These are phyloP conservation scores for Yarrowia galli DNA, from an alignment of 1,139 yeast genomes.

Conservation along the genomic window DNA sequence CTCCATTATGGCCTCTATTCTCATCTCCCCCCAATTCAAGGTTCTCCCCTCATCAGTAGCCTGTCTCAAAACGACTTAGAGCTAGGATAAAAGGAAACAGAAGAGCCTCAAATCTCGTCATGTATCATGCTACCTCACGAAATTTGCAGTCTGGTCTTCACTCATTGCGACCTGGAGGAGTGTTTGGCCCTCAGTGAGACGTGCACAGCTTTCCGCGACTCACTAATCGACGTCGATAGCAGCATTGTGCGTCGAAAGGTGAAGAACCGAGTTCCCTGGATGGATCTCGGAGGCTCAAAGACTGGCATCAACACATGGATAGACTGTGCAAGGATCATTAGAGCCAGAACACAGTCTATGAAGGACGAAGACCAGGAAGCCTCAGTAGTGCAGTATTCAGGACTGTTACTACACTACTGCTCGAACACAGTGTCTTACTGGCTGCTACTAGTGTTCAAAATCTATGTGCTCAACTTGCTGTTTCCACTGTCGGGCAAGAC, in stretches of 20 bases:
- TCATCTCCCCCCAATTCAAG: slow-evolving; percentile 5
- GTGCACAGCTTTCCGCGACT: slow-evolving; percentile 13
- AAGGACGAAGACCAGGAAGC: slow-evolving; percentile 19
- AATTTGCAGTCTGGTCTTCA: slow-evolving; percentile 21
- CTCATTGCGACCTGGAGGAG: slow-evolving; percentile 15
- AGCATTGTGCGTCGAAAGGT: slow-evolving; percentile 10
- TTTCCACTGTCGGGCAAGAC: background rate
- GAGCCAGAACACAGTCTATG: slow-evolving; percentile 7
- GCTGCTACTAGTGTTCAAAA: slow-evolving; percentile 4
- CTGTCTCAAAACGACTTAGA: slow-evolving; percentile 11
- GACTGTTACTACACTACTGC: background rate
- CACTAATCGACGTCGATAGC: slow-evolving; percentile 9
- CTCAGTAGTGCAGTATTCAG: slow-evolving; percentile 16
- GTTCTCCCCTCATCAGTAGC: slow-evolving; percentile 23
- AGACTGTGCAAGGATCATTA: slow-evolving; percentile 11
- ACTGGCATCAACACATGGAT: slow-evolving; percentile 18
- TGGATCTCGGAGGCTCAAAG: slow-evolving; percentile 1
- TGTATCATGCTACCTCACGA: slow-evolving; percentile 27
- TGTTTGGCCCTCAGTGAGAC: slow-evolving; percentile 20
- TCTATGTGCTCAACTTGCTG: slow-evolving; percentile 20
- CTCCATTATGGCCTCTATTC: too few relatives aligned
- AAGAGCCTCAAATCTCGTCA: background rate
- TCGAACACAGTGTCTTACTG: slow-evolving; percentile 14
- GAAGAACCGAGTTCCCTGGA: slow-evolving; percentile 17
- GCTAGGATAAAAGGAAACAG: background rate